phyloP scores from a whole-genome alignment of 768 basidiomycete species.

The Mrakia blollopis region DNA sequence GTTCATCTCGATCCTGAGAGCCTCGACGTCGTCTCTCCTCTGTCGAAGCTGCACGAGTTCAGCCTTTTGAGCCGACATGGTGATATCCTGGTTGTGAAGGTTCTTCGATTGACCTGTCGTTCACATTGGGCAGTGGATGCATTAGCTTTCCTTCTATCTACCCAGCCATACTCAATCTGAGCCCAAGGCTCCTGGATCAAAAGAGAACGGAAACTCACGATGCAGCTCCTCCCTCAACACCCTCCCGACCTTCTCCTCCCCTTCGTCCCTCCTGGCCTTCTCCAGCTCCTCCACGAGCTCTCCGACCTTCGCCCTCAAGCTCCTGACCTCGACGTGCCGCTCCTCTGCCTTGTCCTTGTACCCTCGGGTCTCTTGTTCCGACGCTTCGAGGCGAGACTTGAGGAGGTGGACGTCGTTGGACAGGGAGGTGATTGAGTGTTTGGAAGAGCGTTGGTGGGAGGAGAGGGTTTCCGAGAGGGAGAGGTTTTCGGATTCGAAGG shows the following conservation, averaged over 20 bases:
- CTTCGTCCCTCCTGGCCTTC: conserved; percentile 20
- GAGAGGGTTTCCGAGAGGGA: conserved; percentile 15
- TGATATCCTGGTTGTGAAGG: conserved; percentile 17
- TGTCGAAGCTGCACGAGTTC: conserved; percentile 24
- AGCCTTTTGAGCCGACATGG: conserved; percentile 14
- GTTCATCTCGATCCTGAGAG: conserved; percentile 11
- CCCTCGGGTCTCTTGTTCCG: conserved; percentile 10
- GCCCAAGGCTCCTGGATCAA: background rate
- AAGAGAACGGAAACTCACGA: conserved; percentile 12
- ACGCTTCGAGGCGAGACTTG: background rate
- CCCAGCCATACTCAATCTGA: too few species aligned
- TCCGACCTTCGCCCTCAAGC: conserved; percentile 15
- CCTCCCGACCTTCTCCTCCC: conserved; percentile 19
- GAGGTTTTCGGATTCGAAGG: background rate
- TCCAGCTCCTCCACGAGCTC: conserved; percentile 28
- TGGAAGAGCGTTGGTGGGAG: background rate
- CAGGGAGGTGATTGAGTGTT: conserved; percentile 12
- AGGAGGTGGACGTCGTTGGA: conserved; percentile 9
- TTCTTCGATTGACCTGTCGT: conserved; percentile 25
- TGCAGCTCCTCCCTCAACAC: conserved; percentile 29
- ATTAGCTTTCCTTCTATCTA: background rate
- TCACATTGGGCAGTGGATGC: background rate
- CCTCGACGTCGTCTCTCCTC: conserved; percentile 28
- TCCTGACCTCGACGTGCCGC: background rate
- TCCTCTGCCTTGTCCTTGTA: conserved; percentile 8